A percentile compares a stretch with the other conserved stretches of the same genome.
phyloP scores from a whole-genome alignment of 192 early-diverging fungal genomes.

The Podila clonocystis region DNA sequence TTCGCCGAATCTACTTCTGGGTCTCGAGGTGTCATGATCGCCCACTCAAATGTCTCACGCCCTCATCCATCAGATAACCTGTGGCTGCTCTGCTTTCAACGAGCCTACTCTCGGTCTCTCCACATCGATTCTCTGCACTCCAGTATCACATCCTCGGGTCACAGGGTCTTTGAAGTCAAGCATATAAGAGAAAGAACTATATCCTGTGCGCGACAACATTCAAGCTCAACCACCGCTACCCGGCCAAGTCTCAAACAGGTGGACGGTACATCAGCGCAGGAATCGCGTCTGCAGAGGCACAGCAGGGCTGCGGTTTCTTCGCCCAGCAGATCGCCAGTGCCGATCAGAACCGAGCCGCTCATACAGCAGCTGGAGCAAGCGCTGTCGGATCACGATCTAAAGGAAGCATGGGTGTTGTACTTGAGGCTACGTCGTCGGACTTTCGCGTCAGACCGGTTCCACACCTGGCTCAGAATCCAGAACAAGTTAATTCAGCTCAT shows the following conservation, averaged over 20 bases:
- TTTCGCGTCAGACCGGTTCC: neutral
- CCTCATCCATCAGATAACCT: neutral
- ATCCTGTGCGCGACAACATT: no score
- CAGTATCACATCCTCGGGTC: neutral
- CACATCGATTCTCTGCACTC: neutral
- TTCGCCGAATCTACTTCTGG: neutral
- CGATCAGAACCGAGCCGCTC: neutral
- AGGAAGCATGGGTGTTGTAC: slow-evolving; percentile 3
- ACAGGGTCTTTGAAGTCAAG: no score
- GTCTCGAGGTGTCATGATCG: neutral
- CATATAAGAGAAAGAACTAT: no score
- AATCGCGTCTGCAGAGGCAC: no score
- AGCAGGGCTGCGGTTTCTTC: no score
- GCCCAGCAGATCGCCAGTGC: neutral
- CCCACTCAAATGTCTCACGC: neutral
- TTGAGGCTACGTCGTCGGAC: neutral
- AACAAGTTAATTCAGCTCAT: slow-evolving; percentile 16
- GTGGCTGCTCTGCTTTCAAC: slow-evolving; percentile 29
- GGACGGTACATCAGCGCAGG: no score
- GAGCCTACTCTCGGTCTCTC: slow-evolving; percentile 24
- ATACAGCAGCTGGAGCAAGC: slow-evolving; percentile 7
- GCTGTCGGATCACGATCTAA: slow-evolving; percentile 3
- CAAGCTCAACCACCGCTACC: no score
- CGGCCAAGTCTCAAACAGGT: no score
- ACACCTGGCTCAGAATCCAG: slow-evolving; percentile 8